Base-by-base conservation (phyloP, 345 rosid genomes). In the Gynandropsis gynandra region DNA sequence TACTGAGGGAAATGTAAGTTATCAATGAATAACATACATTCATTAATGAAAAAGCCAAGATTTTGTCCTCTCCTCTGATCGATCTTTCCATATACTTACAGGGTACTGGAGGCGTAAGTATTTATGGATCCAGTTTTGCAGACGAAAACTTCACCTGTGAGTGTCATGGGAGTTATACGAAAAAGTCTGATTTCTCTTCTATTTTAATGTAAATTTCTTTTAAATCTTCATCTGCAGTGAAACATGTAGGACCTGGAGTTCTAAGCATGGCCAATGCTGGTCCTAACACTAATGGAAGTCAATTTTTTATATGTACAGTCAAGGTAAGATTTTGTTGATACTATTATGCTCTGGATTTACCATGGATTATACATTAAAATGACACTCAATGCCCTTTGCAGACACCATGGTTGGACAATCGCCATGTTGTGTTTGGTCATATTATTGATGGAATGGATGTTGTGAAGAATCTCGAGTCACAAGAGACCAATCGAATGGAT, bases 221-320 rank as follows among this genome's bases (percentile, higher is more conserved):
- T 34, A 37, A 12, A 8, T 16, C 20, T 0, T 10, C 48, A 32
- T 50, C 36, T 74, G 62, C 82, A 84, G 95, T 84, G 85, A 84
- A 77, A 61, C 98, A 90, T 64, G 78, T 76, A 1, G 96, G 89
- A 65, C 87, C 96, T 21, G 95, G 92, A 58, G 74, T 84, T 12
- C 56, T 87, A 69, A 90, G 96, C 72, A 90, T 90, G 96, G 98
- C 98, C 13, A 90, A 84, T 55, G 89, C 95, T 41, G 92, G 98
- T 54, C 96, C 98, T 19, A 72, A 84, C 42, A 90, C 98, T 42
- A 90, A 87, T 37, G 95, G 98, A 29, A 84, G 95, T 72, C 98
- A 90, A 55, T 87, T 90, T 70, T 86, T 90, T 77, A 79, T 87
- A 64, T 87, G 92, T 63, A 84, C 98, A 4, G 77, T 90, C 16